Evolutionary conservation across 73 alveolate species (phyloP), one percentile per base, ranked within the genome.

Genomic region (Effrenium voratum): DNA sequence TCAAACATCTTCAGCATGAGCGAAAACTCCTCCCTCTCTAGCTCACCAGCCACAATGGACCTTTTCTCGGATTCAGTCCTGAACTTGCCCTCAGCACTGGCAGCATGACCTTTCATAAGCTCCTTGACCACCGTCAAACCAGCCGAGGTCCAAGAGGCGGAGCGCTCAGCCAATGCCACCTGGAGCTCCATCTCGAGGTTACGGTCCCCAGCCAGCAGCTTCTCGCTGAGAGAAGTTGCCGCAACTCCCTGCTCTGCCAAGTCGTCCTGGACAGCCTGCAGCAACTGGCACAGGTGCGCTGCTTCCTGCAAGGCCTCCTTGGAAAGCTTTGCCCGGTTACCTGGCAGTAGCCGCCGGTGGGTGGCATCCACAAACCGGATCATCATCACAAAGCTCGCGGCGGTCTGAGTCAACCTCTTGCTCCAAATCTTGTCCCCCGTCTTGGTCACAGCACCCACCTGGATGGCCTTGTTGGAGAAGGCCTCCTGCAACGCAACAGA

Each of bases 21-120:
- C 46, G 6, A 26, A 45, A 19, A 80, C 91, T 80, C 91, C 70
- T 80, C 91, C 43, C 32, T 44, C 91, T 80, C 72, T 6, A 80
- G 70, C 38, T 80, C 91, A 4, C 91, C 91, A 46, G 91, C 91
- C 24, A 70, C 91, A 44, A 80, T 30, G 26, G 8, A 1, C 34
- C 70, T 6, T 43, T 32, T 45, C 8, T 3, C 87, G 15, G 57
- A 5, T 22, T 46, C 70, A 22, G 22, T 46, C 66, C 3, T 10
- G 70, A 80, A 45, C 45, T 41, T 46, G 28, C 12, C 70, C 5
- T 32, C 41, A 5, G 32, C 12, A 2, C 12, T 6, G 28, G 91
- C 66, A 3, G 38, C 15, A 43, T 80, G 66, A 45, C 2, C 40
- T 70, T 80, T 80, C 72, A 80, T 40, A 15, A 80, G 2, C 45